Percentiles rank a stretch among this genome's conserved stretches.
These are phyloP conservation scores for Taphrina confusa DNA, from an alignment of 1,139 yeast species.

Conservation along the genomic window DNA sequence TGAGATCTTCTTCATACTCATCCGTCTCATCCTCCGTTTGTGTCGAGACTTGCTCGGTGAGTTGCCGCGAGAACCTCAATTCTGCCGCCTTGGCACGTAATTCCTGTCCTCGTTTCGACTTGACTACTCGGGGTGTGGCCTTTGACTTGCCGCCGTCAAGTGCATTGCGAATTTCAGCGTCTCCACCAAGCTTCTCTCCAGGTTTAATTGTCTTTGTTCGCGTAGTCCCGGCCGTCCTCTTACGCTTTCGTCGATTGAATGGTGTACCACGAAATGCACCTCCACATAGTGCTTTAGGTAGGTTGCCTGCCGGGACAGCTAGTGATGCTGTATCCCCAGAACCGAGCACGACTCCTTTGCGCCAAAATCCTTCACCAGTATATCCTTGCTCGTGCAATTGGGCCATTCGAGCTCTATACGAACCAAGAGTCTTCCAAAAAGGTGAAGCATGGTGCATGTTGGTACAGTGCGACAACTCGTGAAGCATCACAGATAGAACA, in stretches of 20 bases:
- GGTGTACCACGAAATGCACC: conserved; percentile 38
- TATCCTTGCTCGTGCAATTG: conserved; percentile 3
- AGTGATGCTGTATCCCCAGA: conserved; percentile 5
- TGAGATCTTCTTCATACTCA: neutral
- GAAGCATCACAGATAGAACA: conserved; percentile 41
- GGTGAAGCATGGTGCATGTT: conserved; percentile 31
- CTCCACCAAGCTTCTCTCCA: conserved; percentile 39
- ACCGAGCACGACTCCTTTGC: conserved; percentile 16
- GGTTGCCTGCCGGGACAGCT: conserved; percentile 31
- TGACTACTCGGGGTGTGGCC: conserved; percentile 32
- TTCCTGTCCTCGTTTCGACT: conserved; percentile 32
- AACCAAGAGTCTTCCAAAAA: conserved; percentile 19
- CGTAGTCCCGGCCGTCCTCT: conserved; percentile 12
- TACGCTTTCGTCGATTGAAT: conserved; percentile 33
- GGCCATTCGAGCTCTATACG: conserved; percentile 21
- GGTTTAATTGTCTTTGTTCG: conserved; percentile 34
- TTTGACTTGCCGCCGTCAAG: conserved; percentile 39
- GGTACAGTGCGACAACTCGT: conserved; percentile 40
- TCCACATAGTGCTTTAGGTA: conserved; percentile 40
- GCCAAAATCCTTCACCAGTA: conserved; percentile 34
- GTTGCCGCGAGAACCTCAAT: conserved; percentile 21
- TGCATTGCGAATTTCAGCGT: conserved; percentile 34
- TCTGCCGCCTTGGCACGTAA: conserved; percentile 33
- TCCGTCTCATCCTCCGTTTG: conserved; percentile 1
- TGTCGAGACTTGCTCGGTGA: neutral